These are phyloP conservation scores for Tephrocybe sp. DNA, from an alignment of 768 basidiomycete species.

Conservation along the genomic window DNA sequence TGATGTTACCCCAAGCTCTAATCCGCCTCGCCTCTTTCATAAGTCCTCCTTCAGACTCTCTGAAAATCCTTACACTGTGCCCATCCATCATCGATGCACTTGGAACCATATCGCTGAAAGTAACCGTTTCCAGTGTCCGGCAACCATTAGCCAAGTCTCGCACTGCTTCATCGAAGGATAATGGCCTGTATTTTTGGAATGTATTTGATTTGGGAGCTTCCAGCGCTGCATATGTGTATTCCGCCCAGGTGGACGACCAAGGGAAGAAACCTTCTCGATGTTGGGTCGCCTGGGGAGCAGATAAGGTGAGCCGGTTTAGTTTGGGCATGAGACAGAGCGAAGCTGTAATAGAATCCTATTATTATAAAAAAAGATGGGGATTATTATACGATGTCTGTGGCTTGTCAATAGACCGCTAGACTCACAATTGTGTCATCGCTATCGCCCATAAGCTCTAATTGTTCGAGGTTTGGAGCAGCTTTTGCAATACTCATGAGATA, in stretches of 20 bases:
- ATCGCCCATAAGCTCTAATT: conserved; percentile 11
- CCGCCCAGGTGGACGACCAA: background rate
- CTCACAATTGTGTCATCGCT: conserved; percentile 6
- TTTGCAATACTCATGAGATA: too few species aligned
- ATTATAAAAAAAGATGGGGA: background rate
- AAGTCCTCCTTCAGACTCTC: conserved; percentile 2
- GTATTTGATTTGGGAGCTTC: background rate
- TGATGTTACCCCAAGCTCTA: conserved; percentile 7
- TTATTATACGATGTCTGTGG: too few species aligned
- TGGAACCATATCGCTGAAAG: background rate
- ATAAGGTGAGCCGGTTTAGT: conserved; percentile 1
- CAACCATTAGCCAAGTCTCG: too few species aligned
- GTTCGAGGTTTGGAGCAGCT: too few species aligned
- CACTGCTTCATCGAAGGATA: conserved; percentile 2
- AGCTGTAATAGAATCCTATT: background rate
- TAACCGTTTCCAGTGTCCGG: conserved; percentile 4
- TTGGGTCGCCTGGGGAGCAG: background rate
- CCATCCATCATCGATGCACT: background rate
- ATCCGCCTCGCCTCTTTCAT: conserved; percentile 1
- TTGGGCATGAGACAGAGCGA: background rate
- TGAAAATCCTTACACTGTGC: conserved; percentile 5
- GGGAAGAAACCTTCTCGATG: background rate
- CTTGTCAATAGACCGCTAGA: background rate
- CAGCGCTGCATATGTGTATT: background rate
- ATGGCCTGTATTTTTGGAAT: background rate